These are phyloP conservation scores for Claviceps quebecensis DNA, from an alignment of 2,329 filamentous ascomycete species.

Conservation along the genomic window DNA sequence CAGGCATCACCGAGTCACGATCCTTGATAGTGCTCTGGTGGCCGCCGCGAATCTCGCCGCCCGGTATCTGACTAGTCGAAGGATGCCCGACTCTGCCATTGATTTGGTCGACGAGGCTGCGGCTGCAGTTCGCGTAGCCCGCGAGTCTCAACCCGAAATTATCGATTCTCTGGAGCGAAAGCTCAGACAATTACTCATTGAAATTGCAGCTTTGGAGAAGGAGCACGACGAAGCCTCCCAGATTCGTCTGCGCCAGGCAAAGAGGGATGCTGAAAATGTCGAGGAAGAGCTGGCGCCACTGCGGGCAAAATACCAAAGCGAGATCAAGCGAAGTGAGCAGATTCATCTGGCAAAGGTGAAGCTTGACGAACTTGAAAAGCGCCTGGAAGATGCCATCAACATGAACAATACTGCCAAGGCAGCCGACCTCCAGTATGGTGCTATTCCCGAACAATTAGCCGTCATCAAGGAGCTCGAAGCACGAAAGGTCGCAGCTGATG, in stretches of 20 bases:
- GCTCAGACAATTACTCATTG: slow-evolving; percentile 83
- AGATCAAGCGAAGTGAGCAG: slow-evolving; percentile 79
- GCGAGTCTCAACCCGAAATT: slow-evolving; percentile 91
- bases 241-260: slow-evolving; percentile 65
- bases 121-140: slow-evolving; percentile 85
- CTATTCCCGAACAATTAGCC: slow-evolving; percentile 79
- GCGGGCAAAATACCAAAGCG: slow-evolving; percentile 87
- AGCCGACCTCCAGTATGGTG: slow-evolving; percentile 92
- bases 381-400: slow-evolving; percentile 85
- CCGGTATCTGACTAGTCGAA: slow-evolving; percentile 78
- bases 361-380: slow-evolving; percentile 79
- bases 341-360: slow-evolving; percentile 94
- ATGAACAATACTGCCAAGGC: slow-evolving; percentile 72
- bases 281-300: slow-evolving; percentile 85
- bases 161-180: slow-evolving; percentile 89
- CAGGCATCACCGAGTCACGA: slow-evolving; percentile 94
- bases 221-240: slow-evolving; percentile 93
- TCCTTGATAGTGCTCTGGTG: slow-evolving; percentile 86
- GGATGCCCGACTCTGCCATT: slow-evolving; percentile 91
- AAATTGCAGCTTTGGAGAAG: slow-evolving; percentile 86
- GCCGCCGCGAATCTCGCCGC: slow-evolving; percentile 82
- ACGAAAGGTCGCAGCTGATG: slow-evolving; percentile 68
- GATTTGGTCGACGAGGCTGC: slow-evolving; percentile 94
- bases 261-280: slow-evolving; percentile 84
- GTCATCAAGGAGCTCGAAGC: slow-evolving; percentile 70